These are phyloP conservation scores for Dendrobium catenatum DNA, from an alignment of 106 monocot species.

Conservation along the genomic window DNA sequence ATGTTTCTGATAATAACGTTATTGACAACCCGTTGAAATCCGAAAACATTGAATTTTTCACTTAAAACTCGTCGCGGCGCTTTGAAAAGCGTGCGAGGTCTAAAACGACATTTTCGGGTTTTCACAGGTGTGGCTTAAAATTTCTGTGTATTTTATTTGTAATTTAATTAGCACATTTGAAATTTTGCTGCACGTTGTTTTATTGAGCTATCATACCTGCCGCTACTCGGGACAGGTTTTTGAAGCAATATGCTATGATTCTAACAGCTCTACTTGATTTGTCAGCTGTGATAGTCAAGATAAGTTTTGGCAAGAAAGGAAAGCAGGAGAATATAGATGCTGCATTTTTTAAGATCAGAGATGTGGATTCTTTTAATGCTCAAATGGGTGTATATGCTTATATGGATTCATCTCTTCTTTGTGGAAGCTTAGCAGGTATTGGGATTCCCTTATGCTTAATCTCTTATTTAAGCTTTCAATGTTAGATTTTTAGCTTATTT, in stretches of 20 bases:
- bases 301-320: conserved; percentile 3
- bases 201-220: background rate
- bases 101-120: too few species aligned
- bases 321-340: conserved; percentile 9
- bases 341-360: conserved; percentile 10
- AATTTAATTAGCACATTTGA: background rate
- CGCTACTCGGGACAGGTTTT: background rate
- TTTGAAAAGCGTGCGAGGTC: too few species aligned
- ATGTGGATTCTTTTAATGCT: conserved; percentile 1
- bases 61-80: too few species aligned
- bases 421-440: conserved; percentile 8
- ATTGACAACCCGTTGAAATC: background rate
- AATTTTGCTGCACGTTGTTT: background rate
- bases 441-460: background rate
- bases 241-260: background rate
- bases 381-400: conserved; percentile 2
- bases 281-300: conserved; percentile 23
- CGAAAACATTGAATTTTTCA: too few species aligned
- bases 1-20: background rate
- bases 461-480: conserved; percentile 2
- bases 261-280: conserved; percentile 4
- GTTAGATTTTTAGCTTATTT: background rate
- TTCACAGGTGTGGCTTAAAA: background rate
- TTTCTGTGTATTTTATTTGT: background rate
- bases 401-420: conserved; percentile 7